Percentiles rank a stretch among this genome's conserved stretches.
phyloP scores from a whole-genome alignment of 257 asterid genomes.

The Sherardia arvensis region DNA sequence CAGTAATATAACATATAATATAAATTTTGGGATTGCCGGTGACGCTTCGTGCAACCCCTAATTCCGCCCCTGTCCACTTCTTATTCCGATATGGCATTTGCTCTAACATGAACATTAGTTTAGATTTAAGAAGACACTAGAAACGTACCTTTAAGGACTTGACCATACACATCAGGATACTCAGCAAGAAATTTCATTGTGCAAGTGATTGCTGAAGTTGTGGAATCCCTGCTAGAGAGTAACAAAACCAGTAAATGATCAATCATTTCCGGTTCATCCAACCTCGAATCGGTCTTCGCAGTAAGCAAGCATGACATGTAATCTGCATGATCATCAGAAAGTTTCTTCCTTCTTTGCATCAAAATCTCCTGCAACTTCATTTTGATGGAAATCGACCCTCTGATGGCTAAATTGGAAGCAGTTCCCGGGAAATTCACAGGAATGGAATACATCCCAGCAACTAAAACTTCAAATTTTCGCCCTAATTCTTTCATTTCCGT shows the following conservation, averaged over 20 bases:
- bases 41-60: no score
- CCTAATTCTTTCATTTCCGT: not conserved
- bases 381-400: not conserved
- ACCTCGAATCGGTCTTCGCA: not conserved
- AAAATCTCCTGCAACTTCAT: not conserved
- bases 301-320: not conserved
- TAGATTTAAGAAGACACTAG: not conserved
- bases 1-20: no score
- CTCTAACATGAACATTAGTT: no score
- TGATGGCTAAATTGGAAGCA: not conserved
- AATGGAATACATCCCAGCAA: not conserved
- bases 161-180: not conserved
- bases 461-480: not conserved
- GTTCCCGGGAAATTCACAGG: not conserved
- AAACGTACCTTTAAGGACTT: conserved; percentile 6
- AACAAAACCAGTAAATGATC: conserved; percentile 2
- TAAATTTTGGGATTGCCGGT: no score
- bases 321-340: not conserved
- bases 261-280: not conserved
- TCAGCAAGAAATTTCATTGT: conserved; percentile 1
- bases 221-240: not conserved
- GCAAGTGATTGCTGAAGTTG: conserved; percentile 6
- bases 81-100: no score
- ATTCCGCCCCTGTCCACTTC: no score
- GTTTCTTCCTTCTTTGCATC: not conserved